phyloP scores from a whole-genome alignment of 495 filamentous ascomycete genomes.

The Penicillium diatomitis region DNA sequence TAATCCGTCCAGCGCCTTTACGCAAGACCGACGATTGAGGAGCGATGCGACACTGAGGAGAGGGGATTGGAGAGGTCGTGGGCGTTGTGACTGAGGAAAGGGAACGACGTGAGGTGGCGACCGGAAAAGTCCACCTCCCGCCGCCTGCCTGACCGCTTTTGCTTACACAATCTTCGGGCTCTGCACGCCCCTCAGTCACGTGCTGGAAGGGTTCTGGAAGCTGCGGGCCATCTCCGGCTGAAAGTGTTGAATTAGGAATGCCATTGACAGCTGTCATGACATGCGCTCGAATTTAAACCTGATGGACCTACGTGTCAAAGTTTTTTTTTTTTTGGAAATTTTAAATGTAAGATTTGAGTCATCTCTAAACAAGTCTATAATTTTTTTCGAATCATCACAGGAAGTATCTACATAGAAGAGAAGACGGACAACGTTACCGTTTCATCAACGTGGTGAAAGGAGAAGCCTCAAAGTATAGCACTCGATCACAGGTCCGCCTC shows the following conservation, averaged over 20 bases:
- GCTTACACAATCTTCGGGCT: neutral
- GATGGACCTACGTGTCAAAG: no score
- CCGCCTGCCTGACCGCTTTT: neutral
- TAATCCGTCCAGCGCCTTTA: no score
- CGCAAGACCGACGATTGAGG: neutral
- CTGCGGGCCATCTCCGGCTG: no score
- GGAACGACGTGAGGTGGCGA: constrained; percentile 2
- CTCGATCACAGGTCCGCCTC: constrained; percentile 39
- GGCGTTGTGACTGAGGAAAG: neutral
- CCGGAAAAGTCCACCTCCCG: constrained; percentile 1
- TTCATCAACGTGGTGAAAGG: neutral
- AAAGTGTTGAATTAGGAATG: no score
- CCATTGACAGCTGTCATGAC: no score
- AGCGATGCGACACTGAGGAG: neutral
- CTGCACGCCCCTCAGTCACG: neutral
- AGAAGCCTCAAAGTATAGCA: neutral
- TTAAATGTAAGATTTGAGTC: no score
- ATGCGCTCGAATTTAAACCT: no score
- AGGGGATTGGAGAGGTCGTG: neutral
- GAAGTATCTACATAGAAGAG: constrained; percentile 10
- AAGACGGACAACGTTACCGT: constrained; percentile 12
- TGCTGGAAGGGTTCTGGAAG: neutral
- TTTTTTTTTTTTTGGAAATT: no score
- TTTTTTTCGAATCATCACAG: no score
- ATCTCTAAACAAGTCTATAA: no score